phyloP scores from a whole-genome alignment of 192 early-diverging fungal genomes.

The Rhizophagus sp. region DNA sequence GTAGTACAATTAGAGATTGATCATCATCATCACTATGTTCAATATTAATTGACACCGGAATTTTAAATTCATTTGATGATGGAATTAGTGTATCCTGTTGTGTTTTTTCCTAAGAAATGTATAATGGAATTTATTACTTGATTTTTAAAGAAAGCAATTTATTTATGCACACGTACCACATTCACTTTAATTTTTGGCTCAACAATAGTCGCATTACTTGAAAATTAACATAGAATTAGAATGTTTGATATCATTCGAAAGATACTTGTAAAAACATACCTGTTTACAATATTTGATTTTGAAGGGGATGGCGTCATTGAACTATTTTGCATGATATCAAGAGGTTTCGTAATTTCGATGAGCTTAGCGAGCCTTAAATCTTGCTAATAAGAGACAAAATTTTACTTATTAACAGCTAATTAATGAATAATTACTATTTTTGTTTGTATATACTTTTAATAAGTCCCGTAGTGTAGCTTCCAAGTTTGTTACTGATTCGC shows the following conservation, averaged over 20 bases:
- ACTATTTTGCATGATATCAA: conserved; percentile 33
- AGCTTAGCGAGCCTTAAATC: conserved; percentile 41
- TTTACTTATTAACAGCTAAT: neutral
- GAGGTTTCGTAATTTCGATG: conserved; percentile 51
- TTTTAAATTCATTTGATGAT: neutral
- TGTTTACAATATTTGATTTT: neutral
- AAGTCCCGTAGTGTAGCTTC: conserved; percentile 46
- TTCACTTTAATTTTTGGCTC: neutral
- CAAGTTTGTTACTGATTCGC: conserved; percentile 43
- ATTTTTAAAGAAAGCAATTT: neutral
- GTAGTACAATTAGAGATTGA: neutral
- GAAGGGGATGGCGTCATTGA: neutral
- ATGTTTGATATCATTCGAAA: neutral
- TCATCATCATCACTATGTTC: neutral
- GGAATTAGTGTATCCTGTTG: neutral
- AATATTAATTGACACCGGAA: neutral
- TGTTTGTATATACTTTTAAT: conserved; percentile 39
- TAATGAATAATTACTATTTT: neutral
- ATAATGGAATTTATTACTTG: neutral
- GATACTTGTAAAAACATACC: neutral
- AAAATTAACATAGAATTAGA: neutral
- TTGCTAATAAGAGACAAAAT: conserved; percentile 34
- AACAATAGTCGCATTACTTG: neutral
- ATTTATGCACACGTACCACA: neutral
- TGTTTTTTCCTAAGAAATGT: neutral